Percentiles rank a stretch among this genome's conserved stretches.
Evolutionary conservation across 108 stramenopile genomes (phyloP).

Genomic region (Conticribra weissflogii): DNA sequence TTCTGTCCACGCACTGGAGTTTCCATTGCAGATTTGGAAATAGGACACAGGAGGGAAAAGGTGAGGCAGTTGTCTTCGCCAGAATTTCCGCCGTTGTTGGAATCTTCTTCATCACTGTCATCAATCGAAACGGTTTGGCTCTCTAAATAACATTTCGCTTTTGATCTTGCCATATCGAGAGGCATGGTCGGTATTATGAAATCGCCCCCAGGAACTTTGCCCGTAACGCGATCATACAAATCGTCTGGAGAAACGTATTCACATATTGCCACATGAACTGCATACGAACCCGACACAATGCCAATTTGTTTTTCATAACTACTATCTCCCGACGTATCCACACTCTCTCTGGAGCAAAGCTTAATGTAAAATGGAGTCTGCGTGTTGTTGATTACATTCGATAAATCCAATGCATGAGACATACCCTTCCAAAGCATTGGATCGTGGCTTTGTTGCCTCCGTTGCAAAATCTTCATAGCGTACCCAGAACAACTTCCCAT

Average conservation of each 20-base stretch:
- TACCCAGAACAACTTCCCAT: neutral
- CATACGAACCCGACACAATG: constrained; percentile 43
- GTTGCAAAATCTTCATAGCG: constrained; percentile 52
- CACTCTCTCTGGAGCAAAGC: constrained; percentile 54
- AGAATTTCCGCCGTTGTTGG: constrained; percentile 8
- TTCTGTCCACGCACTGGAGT: constrained; percentile 62
- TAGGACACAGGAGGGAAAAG: constrained; percentile 68
- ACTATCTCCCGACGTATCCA: too few relatives aligned
- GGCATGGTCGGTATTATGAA: constrained; percentile 39
- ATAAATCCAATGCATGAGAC: constrained; percentile 61
- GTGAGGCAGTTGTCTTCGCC: constrained; percentile 34
- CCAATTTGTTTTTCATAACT: constrained; percentile 5
- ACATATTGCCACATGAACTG: constrained; percentile 57
- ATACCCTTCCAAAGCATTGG: constrained; percentile 61
- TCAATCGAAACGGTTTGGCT: constrained; percentile 38
- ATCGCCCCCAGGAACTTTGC: constrained; percentile 20
- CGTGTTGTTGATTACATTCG: constrained; percentile 27
- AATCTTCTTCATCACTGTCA: constrained; percentile 51
- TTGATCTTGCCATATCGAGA: constrained; percentile 25
- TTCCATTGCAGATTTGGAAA: constrained; percentile 55
- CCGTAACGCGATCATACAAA: constrained; percentile 37
- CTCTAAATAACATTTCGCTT: constrained; percentile 42
- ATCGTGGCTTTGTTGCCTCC: constrained; percentile 74
- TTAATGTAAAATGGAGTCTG: constrained; percentile 17
- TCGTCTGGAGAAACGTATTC: constrained; percentile 49